Percentiles rank a stretch among this genome's conserved stretches.
Conservation (phyloP, 1,284 basidiomycete genomes). For the Rhodotorula sp. region DNA sequence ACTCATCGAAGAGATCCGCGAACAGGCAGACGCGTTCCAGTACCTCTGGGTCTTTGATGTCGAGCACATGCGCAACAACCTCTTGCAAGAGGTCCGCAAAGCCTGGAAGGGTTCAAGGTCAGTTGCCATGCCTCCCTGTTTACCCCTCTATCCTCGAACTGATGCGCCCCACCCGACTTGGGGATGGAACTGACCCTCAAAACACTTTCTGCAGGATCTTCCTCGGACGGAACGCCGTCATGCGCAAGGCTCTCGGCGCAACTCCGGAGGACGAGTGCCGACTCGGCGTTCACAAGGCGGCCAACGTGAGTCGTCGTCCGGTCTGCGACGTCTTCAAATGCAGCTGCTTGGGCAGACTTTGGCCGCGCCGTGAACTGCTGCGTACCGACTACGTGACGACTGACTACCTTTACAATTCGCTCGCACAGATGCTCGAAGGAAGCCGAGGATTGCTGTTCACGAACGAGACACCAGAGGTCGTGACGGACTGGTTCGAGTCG, state of each 20-base stretch:
- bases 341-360: no score
- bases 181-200: not conserved
- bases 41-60: constrained; percentile 96
- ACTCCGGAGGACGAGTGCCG: constrained; percentile 84
- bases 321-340: no score
- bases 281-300: constrained; percentile 74
- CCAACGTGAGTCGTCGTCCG: constrained; percentile 60
- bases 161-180: no score
- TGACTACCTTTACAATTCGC: not conserved
- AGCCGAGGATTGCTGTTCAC: constrained; percentile 93
- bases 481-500: constrained; percentile 89
- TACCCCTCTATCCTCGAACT: not conserved
- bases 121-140: not conserved
- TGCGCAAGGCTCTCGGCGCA: constrained; percentile 93
- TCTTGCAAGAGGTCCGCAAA: constrained; percentile 87
- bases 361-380: not conserved
- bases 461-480: constrained; percentile 79
- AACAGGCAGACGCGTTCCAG: constrained; percentile 77
- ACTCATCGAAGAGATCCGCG: constrained; percentile 79
- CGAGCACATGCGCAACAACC: constrained; percentile 90
- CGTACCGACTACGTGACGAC: not conserved
- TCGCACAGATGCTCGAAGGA: constrained; percentile 79
- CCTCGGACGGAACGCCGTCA: constrained; percentile 87
- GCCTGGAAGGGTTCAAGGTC: constrained; percentile 74
- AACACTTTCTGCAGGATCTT: constrained; percentile 64